These are phyloP conservation scores for Ramaria sp. DNA, from an alignment of 768 basidiomycete genomes.

Conservation along the genomic window DNA sequence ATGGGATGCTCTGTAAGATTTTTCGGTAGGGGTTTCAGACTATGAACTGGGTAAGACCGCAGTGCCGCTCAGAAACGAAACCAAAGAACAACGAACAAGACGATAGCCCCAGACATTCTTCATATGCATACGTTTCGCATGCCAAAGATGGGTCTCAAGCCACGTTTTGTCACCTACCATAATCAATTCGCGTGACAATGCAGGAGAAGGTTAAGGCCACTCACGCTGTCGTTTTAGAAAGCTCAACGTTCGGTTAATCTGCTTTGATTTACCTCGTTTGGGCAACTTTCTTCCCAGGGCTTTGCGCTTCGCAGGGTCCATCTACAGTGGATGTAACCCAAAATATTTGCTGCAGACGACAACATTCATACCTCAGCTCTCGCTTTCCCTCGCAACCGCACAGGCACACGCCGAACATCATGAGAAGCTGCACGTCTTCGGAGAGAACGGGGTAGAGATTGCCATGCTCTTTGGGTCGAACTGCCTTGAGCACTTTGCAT, in stretches of 20 bases:
- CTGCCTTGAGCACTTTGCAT: slow-evolving; percentile 71
- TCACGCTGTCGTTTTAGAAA: slow-evolving; percentile 70
- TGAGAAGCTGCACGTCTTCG: slow-evolving; percentile 91
- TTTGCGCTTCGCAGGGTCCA: slow-evolving; percentile 39
- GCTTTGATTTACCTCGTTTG: slow-evolving; percentile 53
- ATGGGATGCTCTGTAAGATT: slow-evolving; percentile 85
- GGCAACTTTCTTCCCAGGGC: slow-evolving; percentile 36
- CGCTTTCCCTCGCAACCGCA: slow-evolving; percentile 74
- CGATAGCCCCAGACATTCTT: slow-evolving; percentile 85
- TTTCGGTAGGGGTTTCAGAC: slow-evolving; percentile 84
- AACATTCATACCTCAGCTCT: slow-evolving; percentile 54
- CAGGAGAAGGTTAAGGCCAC: not conserved
- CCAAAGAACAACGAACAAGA: slow-evolving; percentile 38
- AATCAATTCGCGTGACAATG: not conserved
- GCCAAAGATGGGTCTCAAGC: slow-evolving; percentile 97
- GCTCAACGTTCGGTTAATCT: slow-evolving; percentile 44
- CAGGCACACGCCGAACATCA: slow-evolving; percentile 82
- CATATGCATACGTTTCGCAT: slow-evolving; percentile 96
- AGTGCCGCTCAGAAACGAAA: not conserved
- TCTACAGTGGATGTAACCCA: slow-evolving; percentile 26
- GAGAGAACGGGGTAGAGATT: slow-evolving; percentile 84
- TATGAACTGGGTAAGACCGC: slow-evolving; percentile 19
- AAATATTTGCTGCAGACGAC: not conserved
- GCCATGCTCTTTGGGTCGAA: slow-evolving; percentile 80
- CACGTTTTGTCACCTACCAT: slow-evolving; percentile 70